phyloP scores from a whole-genome alignment of 2,329 filamentous ascomycete species.

The Fusarium domesticum region DNA sequence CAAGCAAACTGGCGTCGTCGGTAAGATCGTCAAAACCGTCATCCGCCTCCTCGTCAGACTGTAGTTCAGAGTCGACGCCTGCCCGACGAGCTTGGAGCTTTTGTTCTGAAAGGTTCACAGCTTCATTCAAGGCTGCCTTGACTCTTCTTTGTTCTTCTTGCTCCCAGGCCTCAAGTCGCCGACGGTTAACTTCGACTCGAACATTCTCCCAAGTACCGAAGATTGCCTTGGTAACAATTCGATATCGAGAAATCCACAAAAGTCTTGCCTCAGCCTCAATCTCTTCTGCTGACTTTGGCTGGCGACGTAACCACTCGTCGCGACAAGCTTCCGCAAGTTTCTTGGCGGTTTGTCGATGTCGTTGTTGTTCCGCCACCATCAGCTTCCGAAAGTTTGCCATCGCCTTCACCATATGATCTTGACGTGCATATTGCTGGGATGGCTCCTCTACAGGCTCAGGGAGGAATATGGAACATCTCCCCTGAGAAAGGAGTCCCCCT shows the following conservation, averaged over 20 bases:
- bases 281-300: conserved; percentile 76
- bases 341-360: conserved; percentile 75
- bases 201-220: conserved; percentile 64
- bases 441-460: conserved; percentile 73
- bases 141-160: conserved; percentile 61
- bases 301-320: conserved; percentile 69
- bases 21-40: conserved; percentile 47
- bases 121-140: conserved; percentile 69
- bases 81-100: conserved; percentile 62
- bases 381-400: conserved; percentile 77
- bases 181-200: conserved; percentile 57
- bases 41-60: conserved; percentile 41
- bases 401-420: conserved; percentile 80
- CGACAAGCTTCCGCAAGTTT: conserved; percentile 74
- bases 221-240: conserved; percentile 60
- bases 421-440: conserved; percentile 76
- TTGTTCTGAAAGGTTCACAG: conserved; percentile 67
- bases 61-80: conserved; percentile 52
- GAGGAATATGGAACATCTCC: conserved; percentile 67
- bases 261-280: conserved; percentile 74
- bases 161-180: conserved; percentile 60
- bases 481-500: conserved; percentile 70
- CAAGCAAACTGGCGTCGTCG: conserved; percentile 41
- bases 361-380: conserved; percentile 72
- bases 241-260: conserved; percentile 66